Conservation (phyloP, 345 rosid genomes). For the Cochlearia excelsa region DNA sequence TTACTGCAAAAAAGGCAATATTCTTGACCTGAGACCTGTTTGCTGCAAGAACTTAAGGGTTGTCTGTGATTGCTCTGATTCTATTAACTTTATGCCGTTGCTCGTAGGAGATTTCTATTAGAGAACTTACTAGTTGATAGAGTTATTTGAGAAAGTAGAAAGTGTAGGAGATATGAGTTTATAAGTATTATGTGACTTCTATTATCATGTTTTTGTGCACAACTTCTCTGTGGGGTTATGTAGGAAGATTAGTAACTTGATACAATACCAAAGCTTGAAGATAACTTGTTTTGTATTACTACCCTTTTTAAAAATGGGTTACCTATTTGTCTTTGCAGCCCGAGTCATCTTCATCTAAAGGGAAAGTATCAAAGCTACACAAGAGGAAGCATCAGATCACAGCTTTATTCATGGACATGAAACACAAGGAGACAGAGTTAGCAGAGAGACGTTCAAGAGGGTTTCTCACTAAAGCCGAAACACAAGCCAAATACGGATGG, state of each 20-base stretch:
- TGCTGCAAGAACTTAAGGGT: slow-evolving; percentile 12
- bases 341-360: slow-evolving; percentile 55
- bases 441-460: slow-evolving; percentile 84
- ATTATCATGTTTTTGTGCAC: background rate
- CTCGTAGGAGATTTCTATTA: background rate
- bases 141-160: background rate
- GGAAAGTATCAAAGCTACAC: slow-evolving; percentile 86
- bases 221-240: background rate
- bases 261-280: background rate
- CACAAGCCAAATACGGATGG: slow-evolving; percentile 94
- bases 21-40: background rate
- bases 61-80: background rate
- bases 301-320: background rate
- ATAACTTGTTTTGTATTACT: too few relatives aligned
- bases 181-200: background rate
- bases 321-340: slow-evolving; percentile 47
- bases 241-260: background rate
- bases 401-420: slow-evolving; percentile 71
- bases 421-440: slow-evolving; percentile 79
- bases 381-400: slow-evolving; percentile 98
- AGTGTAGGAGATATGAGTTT: too few relatives aligned
- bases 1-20: too few relatives aligned
- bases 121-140: background rate
- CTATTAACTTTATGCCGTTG: background rate
- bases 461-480: slow-evolving; percentile 79